These are phyloP conservation scores for Vitis hybrid DNA, from an alignment of 177 flowering plant species.

Conservation along the genomic window DNA sequence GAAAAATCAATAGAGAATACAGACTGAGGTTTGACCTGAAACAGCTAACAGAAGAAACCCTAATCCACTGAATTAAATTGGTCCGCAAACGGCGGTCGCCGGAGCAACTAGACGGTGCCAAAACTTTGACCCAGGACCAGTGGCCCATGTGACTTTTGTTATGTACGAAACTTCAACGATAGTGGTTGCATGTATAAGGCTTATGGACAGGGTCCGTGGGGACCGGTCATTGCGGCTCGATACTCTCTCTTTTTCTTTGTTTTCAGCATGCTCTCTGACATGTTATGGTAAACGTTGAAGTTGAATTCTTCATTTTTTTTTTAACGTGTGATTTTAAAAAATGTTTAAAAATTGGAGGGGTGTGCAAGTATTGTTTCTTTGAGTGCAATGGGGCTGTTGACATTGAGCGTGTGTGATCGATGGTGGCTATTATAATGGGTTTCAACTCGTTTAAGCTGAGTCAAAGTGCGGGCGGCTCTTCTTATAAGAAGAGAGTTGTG, in stretches of 20 bases:
- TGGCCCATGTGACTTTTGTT: slow-evolving; percentile 21
- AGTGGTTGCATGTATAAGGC: not conserved
- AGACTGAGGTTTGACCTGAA: slow-evolving; percentile 8
- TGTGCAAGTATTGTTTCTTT: slow-evolving; percentile 1
- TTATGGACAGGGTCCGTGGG: not conserved
- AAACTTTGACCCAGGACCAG: slow-evolving; percentile 21
- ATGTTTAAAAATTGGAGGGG: not conserved
- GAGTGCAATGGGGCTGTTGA: slow-evolving; percentile 32
- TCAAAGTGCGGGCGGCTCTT: slow-evolving; percentile 31
- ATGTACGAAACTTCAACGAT: slow-evolving; percentile 30
- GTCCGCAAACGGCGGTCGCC: slow-evolving; percentile 7
- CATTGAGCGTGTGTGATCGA: slow-evolving; percentile 14
- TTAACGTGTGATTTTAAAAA: not conserved
- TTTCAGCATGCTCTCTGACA: not conserved
- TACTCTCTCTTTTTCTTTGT: slow-evolving; percentile 14
- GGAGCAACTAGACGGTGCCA: slow-evolving; percentile 1
- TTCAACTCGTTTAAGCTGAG: slow-evolving; percentile 9
- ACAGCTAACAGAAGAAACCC: not conserved
- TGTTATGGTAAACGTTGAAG: slow-evolving; percentile 37
- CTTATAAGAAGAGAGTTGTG: slow-evolving; percentile 13
- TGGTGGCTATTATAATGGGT: no score
- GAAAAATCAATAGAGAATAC: no score
- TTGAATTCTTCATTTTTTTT: slow-evolving; percentile 38
- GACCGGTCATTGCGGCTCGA: slow-evolving; percentile 29
- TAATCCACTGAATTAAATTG: not conserved